Evolutionary conservation across 768 basidiomycete genomes (phyloP).

Genomic region (Tephrocybe sp.): DNA sequence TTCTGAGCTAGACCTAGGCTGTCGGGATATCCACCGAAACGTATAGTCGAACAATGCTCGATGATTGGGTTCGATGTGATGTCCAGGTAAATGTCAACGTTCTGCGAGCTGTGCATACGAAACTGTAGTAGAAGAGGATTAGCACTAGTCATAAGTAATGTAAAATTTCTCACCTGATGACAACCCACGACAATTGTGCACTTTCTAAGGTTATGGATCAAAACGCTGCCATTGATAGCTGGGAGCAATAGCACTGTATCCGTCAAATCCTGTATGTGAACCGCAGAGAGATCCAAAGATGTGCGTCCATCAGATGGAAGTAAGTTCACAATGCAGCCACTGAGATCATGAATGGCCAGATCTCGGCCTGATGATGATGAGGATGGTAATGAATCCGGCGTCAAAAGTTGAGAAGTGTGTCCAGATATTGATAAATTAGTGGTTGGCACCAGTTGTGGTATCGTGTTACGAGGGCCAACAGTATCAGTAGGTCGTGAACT

Average conservation of each 20-base stretch:
- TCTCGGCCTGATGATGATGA: slow-evolving; percentile 43
- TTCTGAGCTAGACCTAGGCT: slow-evolving; percentile 19
- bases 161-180: neutral
- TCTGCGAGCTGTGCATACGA: neutral
- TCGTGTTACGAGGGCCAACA: too few species aligned
- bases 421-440: slow-evolving; percentile 44
- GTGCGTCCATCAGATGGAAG: slow-evolving; percentile 33
- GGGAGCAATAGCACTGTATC: slow-evolving; percentile 70
- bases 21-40: slow-evolving; percentile 65
- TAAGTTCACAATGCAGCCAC: slow-evolving; percentile 72
- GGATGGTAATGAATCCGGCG: slow-evolving; percentile 36
- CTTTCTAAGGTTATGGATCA: slow-evolving; percentile 61
- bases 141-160: neutral
- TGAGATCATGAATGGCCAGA: slow-evolving; percentile 66
- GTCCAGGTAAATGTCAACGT: neutral
- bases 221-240: slow-evolving; percentile 63
- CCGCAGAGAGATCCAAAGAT: slow-evolving; percentile 40
- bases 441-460: slow-evolving; percentile 9
- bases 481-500: too few species aligned
- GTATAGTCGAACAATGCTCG: slow-evolving; percentile 65
- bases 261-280: slow-evolving; percentile 63
- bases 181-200: slow-evolving; percentile 38
- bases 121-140: neutral
- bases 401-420: slow-evolving; percentile 47
- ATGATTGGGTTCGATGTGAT: slow-evolving; percentile 56